Evolutionary conservation across 108 stramenopile genomes (phyloP).

Genomic region (Nannochloropsis salina): DNA sequence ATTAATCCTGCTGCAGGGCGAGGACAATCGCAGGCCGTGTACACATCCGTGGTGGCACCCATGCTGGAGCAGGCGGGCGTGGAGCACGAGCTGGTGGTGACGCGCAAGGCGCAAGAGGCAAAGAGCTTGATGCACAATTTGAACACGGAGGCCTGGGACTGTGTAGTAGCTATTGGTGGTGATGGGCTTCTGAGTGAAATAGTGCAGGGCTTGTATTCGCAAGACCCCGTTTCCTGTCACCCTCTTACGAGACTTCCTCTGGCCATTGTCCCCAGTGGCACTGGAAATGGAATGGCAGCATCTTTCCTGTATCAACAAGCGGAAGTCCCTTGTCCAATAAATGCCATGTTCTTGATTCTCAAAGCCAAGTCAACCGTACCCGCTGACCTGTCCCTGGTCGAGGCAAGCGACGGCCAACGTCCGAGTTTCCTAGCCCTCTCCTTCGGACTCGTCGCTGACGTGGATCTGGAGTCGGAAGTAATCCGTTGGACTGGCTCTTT

Average conservation of each 20-base stretch:
- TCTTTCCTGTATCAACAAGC: neutral
- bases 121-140: neutral
- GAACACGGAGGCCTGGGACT: neutral
- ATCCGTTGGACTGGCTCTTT: neutral
- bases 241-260: neutral
- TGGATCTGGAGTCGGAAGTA: neutral
- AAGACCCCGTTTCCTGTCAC: neutral
- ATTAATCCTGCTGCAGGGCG: neutral
- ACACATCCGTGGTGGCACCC: neutral
- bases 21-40: neutral
- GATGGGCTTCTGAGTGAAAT: neutral
- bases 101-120: neutral
- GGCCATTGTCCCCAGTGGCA: neutral
- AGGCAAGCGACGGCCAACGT: neutral
- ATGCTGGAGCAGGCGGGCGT: neutral
- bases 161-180: neutral
- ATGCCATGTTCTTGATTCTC: neutral
- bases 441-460: constrained; percentile 15
- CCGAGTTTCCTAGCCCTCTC: neutral
- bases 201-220: neutral
- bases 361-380: constrained; percentile 3
- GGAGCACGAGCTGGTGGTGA: neutral
- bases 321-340: neutral
- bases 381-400: neutral
- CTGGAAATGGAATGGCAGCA: neutral